Evolutionary conservation across 2,329 filamentous ascomycete genomes (phyloP).

Genomic region (Stemphylium vesicarium): DNA sequence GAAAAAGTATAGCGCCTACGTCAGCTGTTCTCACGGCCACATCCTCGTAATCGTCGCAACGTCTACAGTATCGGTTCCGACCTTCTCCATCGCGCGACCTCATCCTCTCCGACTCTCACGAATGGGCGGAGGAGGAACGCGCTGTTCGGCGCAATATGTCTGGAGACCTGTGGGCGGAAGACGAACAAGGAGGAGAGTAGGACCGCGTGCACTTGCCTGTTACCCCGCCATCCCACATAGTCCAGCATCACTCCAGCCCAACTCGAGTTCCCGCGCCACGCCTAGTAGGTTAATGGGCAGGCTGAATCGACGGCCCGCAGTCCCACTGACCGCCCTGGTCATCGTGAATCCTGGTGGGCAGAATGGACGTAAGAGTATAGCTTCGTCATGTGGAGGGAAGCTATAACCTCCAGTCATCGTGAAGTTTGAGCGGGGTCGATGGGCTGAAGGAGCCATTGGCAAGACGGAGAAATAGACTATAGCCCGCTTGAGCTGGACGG

Average conservation of each 20-base stretch:
- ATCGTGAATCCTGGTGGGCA: slow-evolving; percentile 34
- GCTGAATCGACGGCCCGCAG: slow-evolving; percentile 46
- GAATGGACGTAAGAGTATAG: slow-evolving; percentile 34
- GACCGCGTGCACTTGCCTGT: slow-evolving; percentile 22
- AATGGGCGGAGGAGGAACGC: slow-evolving; percentile 21
- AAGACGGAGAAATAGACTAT: slow-evolving; percentile 25
- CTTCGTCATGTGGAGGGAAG: slow-evolving; percentile 30
- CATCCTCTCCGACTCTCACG: slow-evolving; percentile 19
- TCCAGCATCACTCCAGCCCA: slow-evolving; percentile 14
- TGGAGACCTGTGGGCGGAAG: neutral
- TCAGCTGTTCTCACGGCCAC: slow-evolving; percentile 7
- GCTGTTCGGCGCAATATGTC: slow-evolving; percentile 11
- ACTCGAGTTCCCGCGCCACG: slow-evolving; percentile 12
- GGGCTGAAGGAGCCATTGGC: slow-evolving; percentile 26
- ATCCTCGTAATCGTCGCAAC: slow-evolving; percentile 10
- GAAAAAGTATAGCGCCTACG: slow-evolving; percentile 19
- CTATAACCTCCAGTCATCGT: slow-evolving; percentile 21
- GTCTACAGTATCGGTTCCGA: slow-evolving; percentile 27
- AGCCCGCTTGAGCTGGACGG: slow-evolving; percentile 24
- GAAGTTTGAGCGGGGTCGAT: slow-evolving; percentile 23
- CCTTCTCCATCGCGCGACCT: slow-evolving; percentile 17
- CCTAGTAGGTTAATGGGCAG: slow-evolving; percentile 36
- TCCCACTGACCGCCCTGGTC: slow-evolving; percentile 45
- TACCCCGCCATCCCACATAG: slow-evolving; percentile 24
- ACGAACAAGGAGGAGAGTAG: neutral